These are phyloP conservation scores for Diaporthe sp. DNA, from an alignment of 2,329 filamentous ascomycete genomes.

Conservation along the genomic window DNA sequence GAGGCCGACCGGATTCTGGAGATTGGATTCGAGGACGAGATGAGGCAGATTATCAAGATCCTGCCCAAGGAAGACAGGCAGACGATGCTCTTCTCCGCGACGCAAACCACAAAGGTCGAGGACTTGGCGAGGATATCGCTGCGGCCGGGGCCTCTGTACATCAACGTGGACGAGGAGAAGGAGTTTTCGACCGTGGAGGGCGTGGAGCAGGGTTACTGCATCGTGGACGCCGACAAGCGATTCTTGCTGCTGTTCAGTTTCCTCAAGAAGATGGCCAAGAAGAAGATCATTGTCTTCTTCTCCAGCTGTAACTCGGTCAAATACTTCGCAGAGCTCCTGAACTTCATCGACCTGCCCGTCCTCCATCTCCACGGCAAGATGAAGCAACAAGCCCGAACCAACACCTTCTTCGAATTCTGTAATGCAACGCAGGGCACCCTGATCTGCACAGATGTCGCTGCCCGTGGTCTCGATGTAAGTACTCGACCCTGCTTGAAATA, in stretches of 20 bases:
- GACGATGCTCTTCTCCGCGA: slow-evolving; percentile 98
- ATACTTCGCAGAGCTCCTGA: slow-evolving; percentile 94
- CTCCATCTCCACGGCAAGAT: slow-evolving; percentile 93
- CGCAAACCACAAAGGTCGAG: slow-evolving; percentile 98
- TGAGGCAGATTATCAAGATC: slow-evolving; percentile 96
- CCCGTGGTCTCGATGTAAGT: slow-evolving; percentile 87
- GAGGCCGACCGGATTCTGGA: slow-evolving; percentile 97
- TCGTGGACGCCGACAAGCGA: slow-evolving; percentile 93
- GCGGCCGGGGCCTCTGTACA: slow-evolving; percentile 90
- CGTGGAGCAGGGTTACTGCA: slow-evolving; percentile 94
- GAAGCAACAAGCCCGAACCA: slow-evolving; percentile 99
- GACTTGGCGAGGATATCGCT: slow-evolving; percentile 95
- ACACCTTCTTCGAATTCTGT: slow-evolving; percentile 96
- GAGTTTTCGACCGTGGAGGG: slow-evolving; percentile 93
- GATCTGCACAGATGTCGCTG: slow-evolving; percentile 97
- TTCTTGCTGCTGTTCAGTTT: slow-evolving; percentile 96
- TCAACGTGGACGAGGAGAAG: slow-evolving; percentile 94
- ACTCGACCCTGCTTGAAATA: background rate
- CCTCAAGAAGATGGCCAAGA: slow-evolving; percentile 90
- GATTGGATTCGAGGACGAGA: slow-evolving; percentile 98
- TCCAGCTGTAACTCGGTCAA: slow-evolving; percentile 93
- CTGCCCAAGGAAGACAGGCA: slow-evolving; percentile 88
- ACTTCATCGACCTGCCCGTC: slow-evolving; percentile 95
- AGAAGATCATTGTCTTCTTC: slow-evolving; percentile 98
- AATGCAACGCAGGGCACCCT: slow-evolving; percentile 83